These are phyloP conservation scores for Skeletonema potamos DNA, from an alignment of 108 stramenopile genomes.

Conservation along the genomic window DNA sequence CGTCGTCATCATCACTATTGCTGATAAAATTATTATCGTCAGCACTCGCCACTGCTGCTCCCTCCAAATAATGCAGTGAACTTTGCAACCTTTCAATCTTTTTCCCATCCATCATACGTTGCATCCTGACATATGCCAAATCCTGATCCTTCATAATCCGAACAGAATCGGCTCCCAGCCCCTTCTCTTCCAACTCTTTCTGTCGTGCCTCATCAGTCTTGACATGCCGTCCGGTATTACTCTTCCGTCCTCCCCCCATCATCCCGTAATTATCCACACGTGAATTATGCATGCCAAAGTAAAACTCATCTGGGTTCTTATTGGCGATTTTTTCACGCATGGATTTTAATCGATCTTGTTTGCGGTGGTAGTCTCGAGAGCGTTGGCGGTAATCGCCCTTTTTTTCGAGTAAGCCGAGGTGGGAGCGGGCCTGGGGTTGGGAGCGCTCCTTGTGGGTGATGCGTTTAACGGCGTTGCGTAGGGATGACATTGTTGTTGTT, in stretches of 20 bases:
- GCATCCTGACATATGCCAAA: slow-evolving; percentile 87
- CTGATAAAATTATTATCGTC: not conserved
- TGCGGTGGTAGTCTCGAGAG: slow-evolving; percentile 90
- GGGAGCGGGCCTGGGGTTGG: slow-evolving; percentile 83
- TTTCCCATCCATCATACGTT: slow-evolving; percentile 71
- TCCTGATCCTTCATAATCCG: slow-evolving; percentile 97
- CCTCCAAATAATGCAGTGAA: slow-evolving; percentile 80
- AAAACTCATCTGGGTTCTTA: slow-evolving; percentile 99
- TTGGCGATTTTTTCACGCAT: slow-evolving; percentile 83
- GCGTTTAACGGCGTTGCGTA: slow-evolving; percentile 98
- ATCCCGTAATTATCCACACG: slow-evolving; percentile 50
- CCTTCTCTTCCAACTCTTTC: slow-evolving; percentile 42
- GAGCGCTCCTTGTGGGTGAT: slow-evolving; percentile 98
- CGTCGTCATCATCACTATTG: slow-evolving; percentile 20
- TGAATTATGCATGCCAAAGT: slow-evolving; percentile 94
- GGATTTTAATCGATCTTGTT: slow-evolving; percentile 69
- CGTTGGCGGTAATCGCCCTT: slow-evolving; percentile 95
- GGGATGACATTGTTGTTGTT: slow-evolving; percentile 87
- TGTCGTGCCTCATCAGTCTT: slow-evolving; percentile 54
- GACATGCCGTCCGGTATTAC: slow-evolving; percentile 51
- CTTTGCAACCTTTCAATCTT: slow-evolving; percentile 80
- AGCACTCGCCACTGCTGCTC: not conserved
- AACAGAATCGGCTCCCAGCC: slow-evolving; percentile 64
- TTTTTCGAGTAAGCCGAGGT: slow-evolving; percentile 97
- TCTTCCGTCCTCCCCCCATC: slow-evolving; percentile 7